Evolutionary conservation across 345 rosid genomes (phyloP).

Genomic region (Erysimum cheiranthoides): DNA sequence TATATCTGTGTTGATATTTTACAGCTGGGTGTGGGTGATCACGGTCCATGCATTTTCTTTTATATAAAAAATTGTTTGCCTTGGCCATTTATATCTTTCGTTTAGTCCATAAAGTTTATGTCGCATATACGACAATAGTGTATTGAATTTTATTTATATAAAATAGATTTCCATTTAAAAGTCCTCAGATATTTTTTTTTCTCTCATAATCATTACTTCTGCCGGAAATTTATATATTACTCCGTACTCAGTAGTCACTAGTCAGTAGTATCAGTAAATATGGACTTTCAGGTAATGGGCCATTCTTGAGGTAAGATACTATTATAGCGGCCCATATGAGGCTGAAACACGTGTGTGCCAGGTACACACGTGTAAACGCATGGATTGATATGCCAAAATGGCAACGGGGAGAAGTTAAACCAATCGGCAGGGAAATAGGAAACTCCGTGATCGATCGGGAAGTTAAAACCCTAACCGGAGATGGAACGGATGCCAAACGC

Average conservation of each 20-base stretch:
- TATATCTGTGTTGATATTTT: neutral
- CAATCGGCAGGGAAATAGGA: constrained; percentile 48
- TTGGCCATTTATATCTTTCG: neutral
- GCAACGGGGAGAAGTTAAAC: constrained; percentile 13
- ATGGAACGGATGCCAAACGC: constrained; percentile 48
- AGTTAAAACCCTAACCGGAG: constrained; percentile 34
- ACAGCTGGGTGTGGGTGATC: neutral
- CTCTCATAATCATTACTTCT: neutral
- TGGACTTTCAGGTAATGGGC: constrained; percentile 25
- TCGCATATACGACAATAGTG: neutral
- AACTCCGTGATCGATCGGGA: constrained; percentile 41
- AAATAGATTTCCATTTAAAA: neutral
- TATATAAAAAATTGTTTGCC: neutral
- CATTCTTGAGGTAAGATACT: neutral
- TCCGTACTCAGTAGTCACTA: no score
- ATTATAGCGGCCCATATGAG: neutral
- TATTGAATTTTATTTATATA: no score
- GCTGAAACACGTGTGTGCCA: neutral
- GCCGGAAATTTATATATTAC: neutral
- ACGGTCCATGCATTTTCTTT: neutral
- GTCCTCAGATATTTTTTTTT: neutral
- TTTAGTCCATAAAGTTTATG: neutral
- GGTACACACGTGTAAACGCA: no score
- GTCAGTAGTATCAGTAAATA: no score
- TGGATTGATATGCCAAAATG: neutral